Conservation (phyloP, 2,329 filamentous ascomycete species). For the Hymenoscyphus salicellus region DNA sequence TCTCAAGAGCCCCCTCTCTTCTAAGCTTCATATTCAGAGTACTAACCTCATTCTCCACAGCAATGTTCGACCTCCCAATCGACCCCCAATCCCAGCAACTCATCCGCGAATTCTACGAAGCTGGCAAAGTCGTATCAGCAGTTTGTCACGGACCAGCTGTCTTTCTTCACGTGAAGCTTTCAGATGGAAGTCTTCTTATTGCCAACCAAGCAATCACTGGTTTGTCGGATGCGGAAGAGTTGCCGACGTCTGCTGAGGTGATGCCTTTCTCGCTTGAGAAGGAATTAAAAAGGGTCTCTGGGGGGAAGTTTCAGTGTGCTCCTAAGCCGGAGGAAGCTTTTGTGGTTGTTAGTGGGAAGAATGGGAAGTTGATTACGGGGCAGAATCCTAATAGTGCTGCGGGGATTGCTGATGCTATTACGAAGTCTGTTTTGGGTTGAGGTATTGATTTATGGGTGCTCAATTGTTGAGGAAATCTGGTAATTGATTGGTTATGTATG, state of each 20-base stretch:
- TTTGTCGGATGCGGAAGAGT: slow-evolving; percentile 53
- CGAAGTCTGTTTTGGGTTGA: slow-evolving; percentile 20
- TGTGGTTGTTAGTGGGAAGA: slow-evolving; percentile 35
- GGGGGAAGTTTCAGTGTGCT: slow-evolving; percentile 53
- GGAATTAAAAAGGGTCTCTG: slow-evolving; percentile 46
- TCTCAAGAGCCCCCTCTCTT: not conserved
- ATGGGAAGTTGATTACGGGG: slow-evolving; percentile 42
- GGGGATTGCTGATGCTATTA: slow-evolving; percentile 42
- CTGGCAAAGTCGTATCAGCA: slow-evolving; percentile 61
- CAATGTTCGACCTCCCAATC: slow-evolving; percentile 44
- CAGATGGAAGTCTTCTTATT: slow-evolving; percentile 52
- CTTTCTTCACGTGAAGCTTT: slow-evolving; percentile 54
- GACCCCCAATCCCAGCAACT: slow-evolving; percentile 57
- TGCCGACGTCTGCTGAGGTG: slow-evolving; percentile 39
- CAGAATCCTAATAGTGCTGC: slow-evolving; percentile 45
- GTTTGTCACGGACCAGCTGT: slow-evolving; percentile 69
- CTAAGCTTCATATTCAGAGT: not conserved
- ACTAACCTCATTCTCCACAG: slow-evolving; percentile 9
- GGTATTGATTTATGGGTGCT: no score
- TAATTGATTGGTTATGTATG: no score
- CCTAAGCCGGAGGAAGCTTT: slow-evolving; percentile 41
- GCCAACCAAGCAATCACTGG: slow-evolving; percentile 57
- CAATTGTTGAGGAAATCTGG: no score
- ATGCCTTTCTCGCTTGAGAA: slow-evolving; percentile 63
- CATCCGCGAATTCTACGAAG: slow-evolving; percentile 59